phyloP scores from a whole-genome alignment of 495 filamentous ascomycete genomes.

The Xeromyces bisporus region DNA sequence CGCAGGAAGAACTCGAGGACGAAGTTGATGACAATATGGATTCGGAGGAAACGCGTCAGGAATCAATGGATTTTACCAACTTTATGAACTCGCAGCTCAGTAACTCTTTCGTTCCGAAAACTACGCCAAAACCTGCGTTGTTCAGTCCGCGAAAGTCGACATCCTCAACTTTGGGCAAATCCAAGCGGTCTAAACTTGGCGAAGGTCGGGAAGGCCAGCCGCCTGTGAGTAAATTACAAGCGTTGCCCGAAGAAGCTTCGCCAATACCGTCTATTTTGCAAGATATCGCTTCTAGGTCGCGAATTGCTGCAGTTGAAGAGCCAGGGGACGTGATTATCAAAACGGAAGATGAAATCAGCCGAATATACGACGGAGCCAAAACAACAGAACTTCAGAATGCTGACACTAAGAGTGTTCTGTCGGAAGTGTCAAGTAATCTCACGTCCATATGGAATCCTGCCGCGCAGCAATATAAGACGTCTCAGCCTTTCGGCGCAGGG shows the following conservation, averaged over 20 bases:
- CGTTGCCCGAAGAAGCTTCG: slow-evolving; percentile 31
- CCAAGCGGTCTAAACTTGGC: slow-evolving; percentile 29
- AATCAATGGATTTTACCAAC: slow-evolving; percentile 9
- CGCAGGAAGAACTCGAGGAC: slow-evolving; percentile 15
- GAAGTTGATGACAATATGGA: slow-evolving; percentile 15
- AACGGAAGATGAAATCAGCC: slow-evolving; percentile 26
- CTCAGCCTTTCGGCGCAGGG: slow-evolving; percentile 35
- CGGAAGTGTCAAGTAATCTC: slow-evolving; percentile 37
- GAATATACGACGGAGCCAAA: slow-evolving; percentile 39
- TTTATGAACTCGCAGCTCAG: slow-evolving; percentile 20
- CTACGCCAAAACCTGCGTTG: slow-evolving; percentile 5
- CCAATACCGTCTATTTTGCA: slow-evolving; percentile 33
- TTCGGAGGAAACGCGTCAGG: slow-evolving; percentile 9
- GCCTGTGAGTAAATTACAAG: slow-evolving; percentile 19
- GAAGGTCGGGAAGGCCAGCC: slow-evolving; percentile 25
- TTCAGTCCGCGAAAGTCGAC: slow-evolving; percentile 20
- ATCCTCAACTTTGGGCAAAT: slow-evolving; percentile 25
- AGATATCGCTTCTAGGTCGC: slow-evolving; percentile 21
- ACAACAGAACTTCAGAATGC: slow-evolving; percentile 34
- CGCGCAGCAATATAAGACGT: slow-evolving; percentile 20
- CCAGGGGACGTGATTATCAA: slow-evolving; percentile 27
- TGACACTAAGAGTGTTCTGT: slow-evolving; percentile 36
- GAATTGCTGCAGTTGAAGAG: slow-evolving; percentile 21
- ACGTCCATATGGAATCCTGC: slow-evolving; percentile 40
- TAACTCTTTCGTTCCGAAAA: slow-evolving; percentile 9